phyloP scores from a whole-genome alignment of 257 asterid species.

The Prunella vulgaris region DNA sequence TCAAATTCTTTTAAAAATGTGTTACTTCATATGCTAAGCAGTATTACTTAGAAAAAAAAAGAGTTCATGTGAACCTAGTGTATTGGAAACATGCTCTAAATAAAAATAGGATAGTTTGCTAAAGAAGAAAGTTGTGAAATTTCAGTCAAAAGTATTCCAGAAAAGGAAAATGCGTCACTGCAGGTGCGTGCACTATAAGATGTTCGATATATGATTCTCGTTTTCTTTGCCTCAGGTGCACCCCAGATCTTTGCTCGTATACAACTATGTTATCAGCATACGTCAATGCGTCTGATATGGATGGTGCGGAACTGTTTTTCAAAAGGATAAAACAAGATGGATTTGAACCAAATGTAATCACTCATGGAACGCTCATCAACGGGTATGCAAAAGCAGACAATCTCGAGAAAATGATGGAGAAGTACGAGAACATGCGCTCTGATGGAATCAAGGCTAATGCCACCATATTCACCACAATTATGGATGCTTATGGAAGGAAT shows the following conservation, averaged over 20 bases:
- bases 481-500: constrained; percentile 91
- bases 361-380: constrained; percentile 73
- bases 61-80: neutral
- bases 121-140: neutral
- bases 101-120: too few relatives aligned
- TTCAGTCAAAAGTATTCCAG: neutral
- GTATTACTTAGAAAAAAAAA: too few relatives aligned
- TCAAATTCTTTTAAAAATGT: neutral
- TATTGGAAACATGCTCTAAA: too few relatives aligned
- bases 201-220: neutral
- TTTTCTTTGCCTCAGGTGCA: constrained; percentile 40
- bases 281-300: constrained; percentile 87
- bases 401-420: constrained; percentile 85
- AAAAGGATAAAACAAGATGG: constrained; percentile 76
- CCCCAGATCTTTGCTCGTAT: constrained; percentile 86
- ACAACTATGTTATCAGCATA: constrained; percentile 90
- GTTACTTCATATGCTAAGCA: neutral
- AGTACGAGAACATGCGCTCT: constrained; percentile 62
- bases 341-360: constrained; percentile 58
- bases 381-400: constrained; percentile 70
- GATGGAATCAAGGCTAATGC: constrained; percentile 62
- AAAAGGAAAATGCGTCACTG: too few relatives aligned
- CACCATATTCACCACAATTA: constrained; percentile 70
- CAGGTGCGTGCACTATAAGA: too few relatives aligned
- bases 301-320: constrained; percentile 87